Evolutionary conservation across 495 filamentous ascomycete genomes (phyloP).

Genomic region (Acidiella bohemica): DNA sequence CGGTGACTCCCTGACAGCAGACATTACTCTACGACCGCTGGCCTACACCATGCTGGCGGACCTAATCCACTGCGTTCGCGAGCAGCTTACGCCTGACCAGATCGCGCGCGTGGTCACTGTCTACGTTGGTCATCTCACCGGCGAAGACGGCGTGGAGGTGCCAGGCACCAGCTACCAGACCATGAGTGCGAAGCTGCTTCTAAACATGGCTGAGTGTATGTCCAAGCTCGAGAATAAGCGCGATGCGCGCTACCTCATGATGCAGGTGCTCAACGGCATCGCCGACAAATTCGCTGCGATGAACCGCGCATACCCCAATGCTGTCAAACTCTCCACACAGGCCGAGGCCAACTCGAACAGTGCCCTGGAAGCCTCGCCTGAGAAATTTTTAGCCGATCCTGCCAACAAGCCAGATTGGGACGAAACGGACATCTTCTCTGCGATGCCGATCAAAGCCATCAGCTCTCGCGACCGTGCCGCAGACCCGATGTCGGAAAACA

Average conservation of each 20-base stretch:
- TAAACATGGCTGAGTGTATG: constrained; percentile 97
- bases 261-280: constrained; percentile 95
- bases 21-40: constrained; percentile 88
- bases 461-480: constrained; percentile 81
- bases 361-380: constrained; percentile 47
- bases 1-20: constrained; percentile 89
- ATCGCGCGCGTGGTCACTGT: constrained; percentile 92
- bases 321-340: constrained; percentile 57
- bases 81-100: constrained; percentile 67
- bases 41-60: constrained; percentile 98
- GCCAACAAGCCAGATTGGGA: constrained; percentile 82
- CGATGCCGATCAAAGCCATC: constrained; percentile 89
- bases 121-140: constrained; percentile 91
- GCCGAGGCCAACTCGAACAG: constrained; percentile 13
- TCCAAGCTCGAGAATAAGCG: constrained; percentile 79
- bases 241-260: constrained; percentile 86
- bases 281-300: constrained; percentile 96
- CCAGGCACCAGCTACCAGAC: constrained; percentile 98
- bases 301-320: constrained; percentile 90
- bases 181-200: constrained; percentile 92
- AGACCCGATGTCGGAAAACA: constrained; percentile 93
- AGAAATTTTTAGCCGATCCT: constrained; percentile 72
- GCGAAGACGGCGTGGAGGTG: constrained; percentile 48
- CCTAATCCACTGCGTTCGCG: constrained; percentile 91
- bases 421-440: constrained; percentile 92